Base-by-base conservation (phyloP, 1,284 basidiomycete genomes). In the Clitocybe nebularis region DNA sequence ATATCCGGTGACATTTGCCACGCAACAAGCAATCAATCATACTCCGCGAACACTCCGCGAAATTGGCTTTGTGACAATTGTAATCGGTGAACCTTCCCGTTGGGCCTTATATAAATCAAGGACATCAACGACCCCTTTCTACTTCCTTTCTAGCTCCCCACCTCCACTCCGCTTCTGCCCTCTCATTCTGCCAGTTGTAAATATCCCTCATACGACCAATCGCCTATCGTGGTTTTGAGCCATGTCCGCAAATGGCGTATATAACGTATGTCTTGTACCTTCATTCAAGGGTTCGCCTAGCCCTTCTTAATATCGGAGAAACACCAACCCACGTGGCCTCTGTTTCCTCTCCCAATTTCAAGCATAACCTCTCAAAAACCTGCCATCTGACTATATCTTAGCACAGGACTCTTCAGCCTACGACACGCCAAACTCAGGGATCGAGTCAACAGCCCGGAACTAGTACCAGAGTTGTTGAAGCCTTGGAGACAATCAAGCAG, bases 401-500 rank as follows among this genome's bases (percentile, higher is more conserved):
- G 82, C 83, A 85, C 56, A 76, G 83, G 55, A 73, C 71, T 48
- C 69, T 84, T 19, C 81, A 78, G 58, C 77, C 76, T 2, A 38
- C 24, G 21, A 74, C 71, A 11, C 57, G 58, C 5, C 58, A 75
- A 60, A 56, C 67, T 61, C 64, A 42, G 66, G 63, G 49, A 28
- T 37, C 51, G 41, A 25, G 30, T 10, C 39, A 41, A 33, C 39
- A 16, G 25, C n/a, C 28, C 19, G 30, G 30, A 46, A 36, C 35
- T 46, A 46, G 44, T 25, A 21, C 36, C 35, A 49, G 48, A 41
- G 48, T 96, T 50, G 76, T 78, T 45, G 90, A 93, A 49, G 77
- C 85, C 30, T 79, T 97, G 49, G 92, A 95, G 44, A 70, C 77
- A 45, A 84, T 96, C 58, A 79, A 86, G 50, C 79, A 82, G 41